Conservation (phyloP, 805 yeast species). For the Diddensiella caesifluorescens region DNA sequence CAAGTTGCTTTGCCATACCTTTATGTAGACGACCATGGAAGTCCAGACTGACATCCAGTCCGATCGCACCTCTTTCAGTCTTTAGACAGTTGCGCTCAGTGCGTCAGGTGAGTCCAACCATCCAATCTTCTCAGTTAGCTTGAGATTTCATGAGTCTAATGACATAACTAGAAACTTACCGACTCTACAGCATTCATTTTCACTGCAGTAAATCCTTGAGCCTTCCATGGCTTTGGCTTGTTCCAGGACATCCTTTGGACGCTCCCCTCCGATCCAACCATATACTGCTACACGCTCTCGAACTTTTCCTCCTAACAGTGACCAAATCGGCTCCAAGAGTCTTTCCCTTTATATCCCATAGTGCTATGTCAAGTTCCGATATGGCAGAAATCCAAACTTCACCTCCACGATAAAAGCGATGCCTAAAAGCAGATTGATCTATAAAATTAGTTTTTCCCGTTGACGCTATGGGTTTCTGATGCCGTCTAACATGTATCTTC, state of each 20-base stretch:
- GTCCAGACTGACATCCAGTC: slow-evolving; percentile 30
- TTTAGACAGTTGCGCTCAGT: slow-evolving; percentile 27
- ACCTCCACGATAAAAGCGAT: slow-evolving; percentile 32
- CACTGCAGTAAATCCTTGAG: slow-evolving; percentile 32
- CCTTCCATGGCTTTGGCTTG: slow-evolving; percentile 28
- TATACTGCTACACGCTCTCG: slow-evolving; percentile 29
- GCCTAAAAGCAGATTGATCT: slow-evolving; percentile 27
- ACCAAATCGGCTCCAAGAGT: slow-evolving; percentile 30
- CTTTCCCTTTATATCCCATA: slow-evolving; percentile 33
- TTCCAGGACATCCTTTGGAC: slow-evolving; percentile 22
- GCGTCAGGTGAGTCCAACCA: slow-evolving; percentile 27
- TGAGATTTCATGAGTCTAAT: neutral
- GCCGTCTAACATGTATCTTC: slow-evolving; percentile 25
- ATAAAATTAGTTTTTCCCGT: neutral
- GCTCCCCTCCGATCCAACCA: slow-evolving; percentile 32
- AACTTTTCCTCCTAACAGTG: slow-evolving; percentile 31
- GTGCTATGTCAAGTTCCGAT: slow-evolving; percentile 32
- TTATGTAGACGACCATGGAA: slow-evolving; percentile 31
- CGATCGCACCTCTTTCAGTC: slow-evolving; percentile 25
- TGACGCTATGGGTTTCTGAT: neutral
- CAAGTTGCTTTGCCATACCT: slow-evolving; percentile 31
- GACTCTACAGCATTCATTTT: slow-evolving; percentile 32
- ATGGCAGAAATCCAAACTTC: slow-evolving; percentile 32
- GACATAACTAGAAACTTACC: neutral
- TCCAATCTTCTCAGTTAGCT: slow-evolving; percentile 15